Evolutionary conservation across 345 rosid genomes (phyloP), one percentile per base, ranked within the genome.

Genomic region (Citrus mangshanensis): DNA sequence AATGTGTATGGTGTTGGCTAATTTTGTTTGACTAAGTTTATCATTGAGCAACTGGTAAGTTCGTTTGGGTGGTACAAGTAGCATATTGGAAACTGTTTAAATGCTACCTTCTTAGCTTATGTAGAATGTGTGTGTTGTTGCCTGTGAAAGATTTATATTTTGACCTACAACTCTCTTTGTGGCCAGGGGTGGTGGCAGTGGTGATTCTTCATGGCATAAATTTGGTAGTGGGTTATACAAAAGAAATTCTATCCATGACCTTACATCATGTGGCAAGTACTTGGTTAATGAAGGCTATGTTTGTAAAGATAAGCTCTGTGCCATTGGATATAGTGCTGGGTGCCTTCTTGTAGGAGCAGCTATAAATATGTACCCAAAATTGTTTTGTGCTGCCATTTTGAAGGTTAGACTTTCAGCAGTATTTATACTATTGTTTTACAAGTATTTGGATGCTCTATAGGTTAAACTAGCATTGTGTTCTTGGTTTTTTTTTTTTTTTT

Each of bases 181-280:
- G 81, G 51, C 65, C 90, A 88, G 93, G 82, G 98, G 98, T 32
- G 97, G 98, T 21, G 89, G 85, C 24, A 82, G 85, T 66, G 82
- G 86, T 60, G 93, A 90, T 78, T 81, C 89, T 78, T 84, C 88
- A 30, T 95, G 98, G 98, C 98, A 93, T 86, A 87, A 87, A 88
- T 88, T 87, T 3, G 98, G 98, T 28, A 84, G 83, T 54, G 84
- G 93, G 72, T 74, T 88, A 59, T 61, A 79, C 80, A 93, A 95
- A 84, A 82, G 40, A 37, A 95, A 91, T 82, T 95, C 98, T 37
- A 81, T 95, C 68, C 73, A 86, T 77, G 98, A 95, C 79, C 92
- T 91, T 68, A 69, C 86, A 76, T 82, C 89, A 62, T 89, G 97
- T 68, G 92, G 90, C 7, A 81, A 83, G 5, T 91, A 86, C 80